Evolutionary conservation across 139 green algal species (phyloP).

Genomic region (Nannochloris sp.): DNA sequence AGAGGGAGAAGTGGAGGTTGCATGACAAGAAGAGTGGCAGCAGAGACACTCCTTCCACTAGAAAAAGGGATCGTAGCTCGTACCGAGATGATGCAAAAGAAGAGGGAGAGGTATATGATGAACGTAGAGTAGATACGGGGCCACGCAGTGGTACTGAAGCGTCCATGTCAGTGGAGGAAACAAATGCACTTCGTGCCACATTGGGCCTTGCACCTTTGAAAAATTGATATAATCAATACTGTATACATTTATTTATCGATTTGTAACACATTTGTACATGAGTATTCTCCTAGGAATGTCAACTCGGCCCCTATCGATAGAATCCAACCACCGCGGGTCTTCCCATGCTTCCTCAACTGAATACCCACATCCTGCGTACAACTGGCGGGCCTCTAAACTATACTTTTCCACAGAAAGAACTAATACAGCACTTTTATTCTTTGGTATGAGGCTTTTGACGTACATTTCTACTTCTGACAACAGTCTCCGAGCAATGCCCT

Average conservation of each 20-base stretch:
- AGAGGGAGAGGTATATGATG: constrained; percentile 2
- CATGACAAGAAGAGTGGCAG: not conserved
- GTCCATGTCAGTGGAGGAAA: constrained; percentile 34
- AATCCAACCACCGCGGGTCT: constrained; percentile 14
- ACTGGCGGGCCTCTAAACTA: constrained; percentile 9
- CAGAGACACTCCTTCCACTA: constrained; percentile 4
- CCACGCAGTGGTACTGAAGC: constrained; percentile 13
- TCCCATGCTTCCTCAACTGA: constrained; percentile 14
- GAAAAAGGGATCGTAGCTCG: constrained; percentile 3
- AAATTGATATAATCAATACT: not conserved
- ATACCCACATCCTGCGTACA: constrained; percentile 18
- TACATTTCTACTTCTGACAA: constrained; percentile 10
- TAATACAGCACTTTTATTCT: not conserved
- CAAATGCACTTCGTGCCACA: constrained; percentile 58
- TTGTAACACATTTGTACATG: constrained; percentile 21
- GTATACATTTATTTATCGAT: not conserved
- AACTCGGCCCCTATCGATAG: constrained; percentile 11
- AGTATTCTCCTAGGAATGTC: constrained; percentile 3
- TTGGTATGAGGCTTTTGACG: not conserved
- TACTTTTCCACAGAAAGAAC: constrained; percentile 14
- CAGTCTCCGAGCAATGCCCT: constrained; percentile 12
- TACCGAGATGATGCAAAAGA: not conserved
- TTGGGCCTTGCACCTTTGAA: constrained; percentile 57
- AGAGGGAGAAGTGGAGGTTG: constrained; percentile 3
- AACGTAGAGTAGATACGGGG: not conserved